Conservation (phyloP, 495 filamentous ascomycete genomes). For the Penicillium atrosanguineum region DNA sequence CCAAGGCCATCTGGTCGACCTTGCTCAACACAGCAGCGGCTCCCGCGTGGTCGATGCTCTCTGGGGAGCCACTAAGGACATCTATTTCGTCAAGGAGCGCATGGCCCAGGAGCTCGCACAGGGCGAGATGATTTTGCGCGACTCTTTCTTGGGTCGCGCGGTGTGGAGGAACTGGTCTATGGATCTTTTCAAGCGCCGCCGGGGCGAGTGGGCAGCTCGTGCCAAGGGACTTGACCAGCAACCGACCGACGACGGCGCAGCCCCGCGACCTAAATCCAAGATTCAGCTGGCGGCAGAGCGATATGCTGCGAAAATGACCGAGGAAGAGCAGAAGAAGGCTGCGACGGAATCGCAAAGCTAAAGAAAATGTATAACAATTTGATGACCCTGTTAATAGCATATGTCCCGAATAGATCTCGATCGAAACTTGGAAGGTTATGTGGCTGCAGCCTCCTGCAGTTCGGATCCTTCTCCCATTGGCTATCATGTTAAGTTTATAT, state of each 20-base stretch:
- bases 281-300: conserved; percentile 49
- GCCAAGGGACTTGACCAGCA: conserved; percentile 52
- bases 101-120: conserved; percentile 62
- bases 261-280: conserved; percentile 40
- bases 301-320: conserved; percentile 34
- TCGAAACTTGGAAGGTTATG: background rate
- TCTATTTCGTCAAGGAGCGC: conserved; percentile 64
- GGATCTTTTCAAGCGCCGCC: conserved; percentile 72
- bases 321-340: conserved; percentile 10
- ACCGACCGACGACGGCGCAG: conserved; percentile 18
- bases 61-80: conserved; percentile 63
- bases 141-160: conserved; percentile 71
- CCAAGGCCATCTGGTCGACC: conserved; percentile 54
- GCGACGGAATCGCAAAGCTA: background rate
- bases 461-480: background rate
- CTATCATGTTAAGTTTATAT: background rate
- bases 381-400: conserved; percentile 10
- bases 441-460: conserved; percentile 3
- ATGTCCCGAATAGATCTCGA: background rate
- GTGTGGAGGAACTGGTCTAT: conserved; percentile 93
- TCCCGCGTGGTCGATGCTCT: conserved; percentile 78
- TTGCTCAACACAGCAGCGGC: conserved; percentile 69
- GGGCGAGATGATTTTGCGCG: conserved; percentile 64
- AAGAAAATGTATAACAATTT: conserved; percentile 5
- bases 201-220: conserved; percentile 67